These are phyloP conservation scores for Trypethelium eluteriae DNA, from an alignment of 495 filamentous ascomycete genomes.

Conservation along the genomic window DNA sequence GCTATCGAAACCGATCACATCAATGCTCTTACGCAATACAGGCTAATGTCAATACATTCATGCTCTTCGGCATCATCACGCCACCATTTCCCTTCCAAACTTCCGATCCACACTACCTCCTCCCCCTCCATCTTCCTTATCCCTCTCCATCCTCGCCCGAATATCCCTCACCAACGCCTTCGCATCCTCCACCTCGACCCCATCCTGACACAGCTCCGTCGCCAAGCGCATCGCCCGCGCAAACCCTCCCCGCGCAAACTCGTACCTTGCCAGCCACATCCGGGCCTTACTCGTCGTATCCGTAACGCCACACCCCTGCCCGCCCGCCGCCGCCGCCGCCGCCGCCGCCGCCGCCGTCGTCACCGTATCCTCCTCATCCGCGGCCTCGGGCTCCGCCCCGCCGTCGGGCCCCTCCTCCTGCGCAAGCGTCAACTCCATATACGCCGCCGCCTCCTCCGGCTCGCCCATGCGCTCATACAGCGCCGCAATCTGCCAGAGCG, in stretches of 20 bases:
- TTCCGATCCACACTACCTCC: slow-evolving; percentile 7
- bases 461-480: slow-evolving; percentile 78
- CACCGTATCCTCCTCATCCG: slow-evolving; percentile 23
- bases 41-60: no score
- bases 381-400: slow-evolving; percentile 35
- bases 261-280: slow-evolving; percentile 85
- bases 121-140: slow-evolving; percentile 19
- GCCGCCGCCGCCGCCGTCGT: slow-evolving; percentile 26
- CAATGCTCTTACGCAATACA: no score
- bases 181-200: slow-evolving; percentile 94
- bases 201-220: slow-evolving; percentile 89
- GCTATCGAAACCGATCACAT: background rate
- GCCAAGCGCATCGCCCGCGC: slow-evolving; percentile 70
- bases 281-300: slow-evolving; percentile 81
- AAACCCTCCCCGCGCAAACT: slow-evolving; percentile 66
- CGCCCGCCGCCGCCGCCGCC: slow-evolving; percentile 20
- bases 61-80: background rate
- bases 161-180: slow-evolving; percentile 90
- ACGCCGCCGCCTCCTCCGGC: slow-evolving; percentile 69
- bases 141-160: slow-evolving; percentile 64
- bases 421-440: slow-evolving; percentile 89
- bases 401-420: slow-evolving; percentile 68
- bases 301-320: slow-evolving; percentile 54
- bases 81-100: slow-evolving; percentile 8
- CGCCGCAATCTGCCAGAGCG: slow-evolving; percentile 77